phyloP scores from a whole-genome alignment of 2,329 filamentous ascomycete genomes.

The Aphanocladium album region DNA sequence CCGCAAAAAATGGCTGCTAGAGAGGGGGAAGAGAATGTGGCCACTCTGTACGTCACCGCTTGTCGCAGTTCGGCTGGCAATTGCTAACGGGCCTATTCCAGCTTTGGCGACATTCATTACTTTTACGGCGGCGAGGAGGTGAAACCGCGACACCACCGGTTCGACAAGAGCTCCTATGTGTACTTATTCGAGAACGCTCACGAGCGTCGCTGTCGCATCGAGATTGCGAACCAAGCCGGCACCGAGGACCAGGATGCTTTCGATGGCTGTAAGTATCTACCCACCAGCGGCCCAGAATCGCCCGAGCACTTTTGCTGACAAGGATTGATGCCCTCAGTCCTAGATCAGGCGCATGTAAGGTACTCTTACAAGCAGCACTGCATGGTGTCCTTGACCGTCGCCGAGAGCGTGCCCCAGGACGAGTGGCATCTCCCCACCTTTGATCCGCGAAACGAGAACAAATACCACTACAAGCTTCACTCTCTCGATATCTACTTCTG shows the following conservation, averaged over 20 bases:
- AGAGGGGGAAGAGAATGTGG: conserved; percentile 46
- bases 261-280: conserved; percentile 58
- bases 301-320: neutral
- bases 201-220: conserved; percentile 63
- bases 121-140: conserved; percentile 65
- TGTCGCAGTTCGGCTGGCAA: neutral
- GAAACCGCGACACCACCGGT: conserved; percentile 71
- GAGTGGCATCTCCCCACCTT: conserved; percentile 73
- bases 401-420: conserved; percentile 46
- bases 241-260: conserved; percentile 76
- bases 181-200: conserved; percentile 72
- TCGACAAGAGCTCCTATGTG: conserved; percentile 74
- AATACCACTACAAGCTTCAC: conserved; percentile 74
- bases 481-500: conserved; percentile 76
- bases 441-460: conserved; percentile 67
- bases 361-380: conserved; percentile 73
- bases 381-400: conserved; percentile 62
- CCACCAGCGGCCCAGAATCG: neutral
- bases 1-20: conserved; percentile 39
- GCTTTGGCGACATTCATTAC: conserved; percentile 75
- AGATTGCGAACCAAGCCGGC: conserved; percentile 70
- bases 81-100: conserved; percentile 28
- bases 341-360: conserved; percentile 59
- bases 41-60: conserved; percentile 40
- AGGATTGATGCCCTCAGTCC: too few relatives aligned